Evolutionary conservation across 164 flowering plant species (phyloP), one percentile per base, ranked within the genome.

Genomic region (Protea cynaroides): DNA sequence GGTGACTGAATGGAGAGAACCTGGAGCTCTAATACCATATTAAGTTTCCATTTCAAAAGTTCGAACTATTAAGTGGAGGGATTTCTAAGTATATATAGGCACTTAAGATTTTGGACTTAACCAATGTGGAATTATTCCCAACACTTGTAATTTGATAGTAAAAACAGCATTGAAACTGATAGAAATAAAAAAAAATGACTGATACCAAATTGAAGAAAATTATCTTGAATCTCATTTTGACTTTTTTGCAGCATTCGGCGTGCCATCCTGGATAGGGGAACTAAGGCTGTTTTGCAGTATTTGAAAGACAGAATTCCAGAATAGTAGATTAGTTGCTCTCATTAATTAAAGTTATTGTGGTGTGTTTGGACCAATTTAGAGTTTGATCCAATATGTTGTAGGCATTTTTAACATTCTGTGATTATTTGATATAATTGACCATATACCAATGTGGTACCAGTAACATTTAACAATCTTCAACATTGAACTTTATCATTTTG

Each of bases 241-340:
- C 54, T 1, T 37, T 69, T 52, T 59, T 75, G 34, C 88, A 94
- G 97, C 81, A 89, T 91, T 36, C 78, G 97, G 60, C 83, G 97
- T 75, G 36, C 93, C 24, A 85, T 91, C 64, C 66, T 94, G 72
- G 97, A 94, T 52, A 79, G 85, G 49, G 99, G 99, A 70, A 91
- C 96, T 58, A 94, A 94, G 73, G 93, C 88, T 38, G 73, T 94
- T 64, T 64, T 89, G 67, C 79, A 72, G 7, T 91, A 94, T 74
- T 66, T 94, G 80, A 88, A 83, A 78, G 97, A 89, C 58, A 88
- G 75, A 76, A 62, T 94, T 73, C 79, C 85, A 54, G 83, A 68
- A 67, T 52, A 71, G 25, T 73, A 49, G 17, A 3, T 49, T 49
- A 15, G 52, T 49, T 49, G 52, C 19, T 15, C 18, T 49, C 18